phyloP scores from a whole-genome alignment of 139 green algal genomes.

The Chlamydomonas sphaeroides region DNA sequence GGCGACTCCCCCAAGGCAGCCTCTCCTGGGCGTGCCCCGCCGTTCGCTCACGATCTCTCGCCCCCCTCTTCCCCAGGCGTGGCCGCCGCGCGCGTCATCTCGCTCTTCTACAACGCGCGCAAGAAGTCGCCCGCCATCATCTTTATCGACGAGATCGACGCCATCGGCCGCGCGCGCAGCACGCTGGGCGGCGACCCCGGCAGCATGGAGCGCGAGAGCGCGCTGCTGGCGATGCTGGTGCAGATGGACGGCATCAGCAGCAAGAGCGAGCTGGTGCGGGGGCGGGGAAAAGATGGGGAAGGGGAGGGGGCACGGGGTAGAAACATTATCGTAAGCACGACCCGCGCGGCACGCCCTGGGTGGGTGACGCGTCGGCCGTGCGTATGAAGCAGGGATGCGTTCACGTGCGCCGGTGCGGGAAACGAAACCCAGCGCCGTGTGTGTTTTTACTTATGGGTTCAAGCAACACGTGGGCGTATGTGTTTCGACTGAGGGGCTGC shows the following conservation, averaged over 20 bases:
- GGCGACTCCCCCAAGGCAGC: no score
- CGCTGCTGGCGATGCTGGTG: slow-evolving; percentile 71
- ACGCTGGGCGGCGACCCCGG: slow-evolving; percentile 59
- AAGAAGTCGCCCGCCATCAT: slow-evolving; percentile 93
- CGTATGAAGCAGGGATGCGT: no score
- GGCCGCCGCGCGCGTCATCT: slow-evolving; percentile 67
- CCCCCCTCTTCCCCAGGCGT: slow-evolving; percentile 48
- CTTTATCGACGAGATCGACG: slow-evolving; percentile 99
- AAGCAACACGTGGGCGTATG: no score
- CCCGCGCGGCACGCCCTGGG: no score
- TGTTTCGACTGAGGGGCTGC: no score
- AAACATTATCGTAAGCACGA: background rate
- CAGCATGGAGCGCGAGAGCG: slow-evolving; percentile 68
- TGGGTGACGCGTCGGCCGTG: no score
- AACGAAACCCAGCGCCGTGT: no score
- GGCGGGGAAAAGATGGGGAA: background rate
- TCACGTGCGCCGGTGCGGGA: no score
- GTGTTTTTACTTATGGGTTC: no score
- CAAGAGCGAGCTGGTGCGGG: slow-evolving; percentile 55
- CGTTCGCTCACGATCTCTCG: no score
- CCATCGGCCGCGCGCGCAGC: slow-evolving; percentile 60
- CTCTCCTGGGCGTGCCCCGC: no score
- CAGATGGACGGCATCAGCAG: slow-evolving; percentile 72
- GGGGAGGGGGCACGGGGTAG: background rate
- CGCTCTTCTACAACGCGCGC: slow-evolving; percentile 62